Evolutionary conservation across 164 flowering plant genomes (phyloP).

Genomic region (Litsea cubeba): DNA sequence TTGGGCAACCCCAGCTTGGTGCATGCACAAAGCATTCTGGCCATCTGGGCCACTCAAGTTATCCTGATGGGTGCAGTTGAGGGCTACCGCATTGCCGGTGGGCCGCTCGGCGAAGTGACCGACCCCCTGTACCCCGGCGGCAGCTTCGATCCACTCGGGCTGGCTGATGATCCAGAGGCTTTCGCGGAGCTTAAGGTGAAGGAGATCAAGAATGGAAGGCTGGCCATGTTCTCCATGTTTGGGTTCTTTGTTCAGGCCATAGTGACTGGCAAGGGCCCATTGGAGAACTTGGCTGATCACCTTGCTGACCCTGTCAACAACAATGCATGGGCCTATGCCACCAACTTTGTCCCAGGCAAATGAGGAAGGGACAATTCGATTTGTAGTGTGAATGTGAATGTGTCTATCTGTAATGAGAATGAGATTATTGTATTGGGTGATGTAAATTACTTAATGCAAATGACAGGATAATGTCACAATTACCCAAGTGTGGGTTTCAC

Average conservation of each 20-base stretch:
- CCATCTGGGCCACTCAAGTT: slow-evolving; percentile 8
- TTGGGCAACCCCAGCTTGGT: slow-evolving; percentile 10
- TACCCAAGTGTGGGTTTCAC: too few relatives aligned
- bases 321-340: slow-evolving; percentile 13
- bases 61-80: slow-evolving; percentile 10
- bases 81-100: slow-evolving; percentile 24
- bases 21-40: slow-evolving; percentile 10
- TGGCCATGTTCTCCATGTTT: slow-evolving; percentile 42
- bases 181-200: slow-evolving; percentile 27
- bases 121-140: slow-evolving; percentile 20
- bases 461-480: too few relatives aligned
- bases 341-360: slow-evolving; percentile 9
- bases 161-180: slow-evolving; percentile 37
- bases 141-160: slow-evolving; percentile 19
- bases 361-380: not conserved
- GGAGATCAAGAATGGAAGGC: slow-evolving; percentile 37
- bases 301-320: slow-evolving; percentile 8
- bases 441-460: too few relatives aligned
- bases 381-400: not conserved
- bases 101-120: slow-evolving; percentile 35
- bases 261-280: slow-evolving; percentile 10
- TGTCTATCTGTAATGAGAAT: too few relatives aligned
- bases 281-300: slow-evolving; percentile 11
- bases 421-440: too few relatives aligned
- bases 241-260: slow-evolving; percentile 22